Base-by-base conservation (phyloP, 73 alveolate species). In the Blepharisma japonicum region DNA sequence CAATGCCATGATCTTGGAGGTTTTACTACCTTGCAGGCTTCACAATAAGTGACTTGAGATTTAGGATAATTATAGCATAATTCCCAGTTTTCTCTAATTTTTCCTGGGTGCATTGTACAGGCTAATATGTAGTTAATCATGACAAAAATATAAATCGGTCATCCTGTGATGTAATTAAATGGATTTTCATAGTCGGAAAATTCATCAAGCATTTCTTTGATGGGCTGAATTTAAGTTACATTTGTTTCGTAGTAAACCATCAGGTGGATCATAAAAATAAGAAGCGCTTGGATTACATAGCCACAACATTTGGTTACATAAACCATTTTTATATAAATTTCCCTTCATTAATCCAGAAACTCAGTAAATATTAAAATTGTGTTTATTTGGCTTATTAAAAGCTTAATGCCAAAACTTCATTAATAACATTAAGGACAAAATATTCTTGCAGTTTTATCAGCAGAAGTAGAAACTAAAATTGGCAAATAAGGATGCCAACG, bases 401-500 rank as follows among this genome's bases (percentile, higher is more conserved):
- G 3, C 42, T 32, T 32, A 32, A 32, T 0, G 42, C 42, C 0
- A 32, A 32, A 32, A 32, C 42, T 32, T 32, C 42, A 32, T 32
- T 32, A 32, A 32, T 32, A 32, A 32, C 42, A 32, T 32, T 32
- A 32, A 32, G 42, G 42, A 32, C 42, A 32, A 78, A 83, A 83
- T 6, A 83, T 77, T 78, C 94, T 90, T 9, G 95, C 92, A 46
- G 95, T 83, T 68, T 72, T 81, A 84, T 90, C 97, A 23, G 95
- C 97, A 67, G 91, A 81, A 23, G 97, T 90, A 38, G 92, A 79
- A 21, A 90, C 55, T 51, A 90, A 77, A 81, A 90, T 86, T 1
- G 97, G 97, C 45, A 83, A 81, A 68, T 86, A 90, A 39, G 95
- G 97, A 84, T 90, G 94, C 91, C 94, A 90, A 87, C 71, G 83